Evolutionary conservation across 2,329 filamentous ascomycete species (phyloP), one percentile per base, ranked within the genome.

Genomic region (Ophiosphaerella korrae): DNA sequence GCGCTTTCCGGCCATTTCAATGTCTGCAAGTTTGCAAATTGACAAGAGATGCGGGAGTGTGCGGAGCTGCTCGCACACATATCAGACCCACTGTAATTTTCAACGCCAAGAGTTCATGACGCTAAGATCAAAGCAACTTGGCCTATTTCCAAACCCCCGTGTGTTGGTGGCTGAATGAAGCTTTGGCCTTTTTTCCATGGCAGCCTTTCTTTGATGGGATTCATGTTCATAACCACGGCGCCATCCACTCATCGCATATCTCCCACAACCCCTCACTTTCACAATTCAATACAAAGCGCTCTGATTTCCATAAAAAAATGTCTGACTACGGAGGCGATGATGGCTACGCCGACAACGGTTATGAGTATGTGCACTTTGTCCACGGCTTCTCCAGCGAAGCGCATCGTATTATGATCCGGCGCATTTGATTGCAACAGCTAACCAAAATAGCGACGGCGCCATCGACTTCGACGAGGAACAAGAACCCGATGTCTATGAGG

Each of bases 401-500:
- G 57, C 56, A 57, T 49, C 12, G 26, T 11, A 33, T 35, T 16
- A 33, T 24, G 2, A 34, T 21, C 33, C 41, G 33, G 24, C 29
- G 35, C 26, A 41, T 37, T 23, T 14, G 32, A 43, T 31, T 14
- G 45, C 32, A 40, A 16, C 39, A 2, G 42, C 66, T 69, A 44
- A 67, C 56, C 12, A 18, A 21, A 23, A 21, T 52, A 66, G 57
- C 49, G 66, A 81, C 64, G 79, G 81, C 58, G 56, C 57, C 26
- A 55, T 62, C 41, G 58, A 65, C 66, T 88, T 85, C 63, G 87
- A 88, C 68, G 70, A 72, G 52, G 84, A 88, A 67, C 83, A 85
- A 13, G 82, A 83, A 64, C 78, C 80, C 56, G 75, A 79, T 78
- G 86, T 92, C 58, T 87, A 91, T 53, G 80, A 82, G 55, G 80